Base-by-base conservation (phyloP, 1,284 basidiomycete species). In the Uromyces viciae-fabae region DNA sequence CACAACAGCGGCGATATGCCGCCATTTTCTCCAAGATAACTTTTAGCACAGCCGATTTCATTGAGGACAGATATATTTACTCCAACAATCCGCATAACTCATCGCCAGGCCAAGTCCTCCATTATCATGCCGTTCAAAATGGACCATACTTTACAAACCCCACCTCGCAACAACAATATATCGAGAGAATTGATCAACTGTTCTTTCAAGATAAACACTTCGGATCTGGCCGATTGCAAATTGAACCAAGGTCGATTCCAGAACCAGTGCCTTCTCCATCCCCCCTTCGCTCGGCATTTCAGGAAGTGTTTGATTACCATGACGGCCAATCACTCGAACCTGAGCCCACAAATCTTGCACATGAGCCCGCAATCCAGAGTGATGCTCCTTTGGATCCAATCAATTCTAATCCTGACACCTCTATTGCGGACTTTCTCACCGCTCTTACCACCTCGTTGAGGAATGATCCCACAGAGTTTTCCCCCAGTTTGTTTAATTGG, bases 361-460 rank as follows among this genome's bases (percentile, higher is more conserved):
- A 14, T 33, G 58, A 25, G 25, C 36, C 8, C 7, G 54, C 7
- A 19, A 5, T 56, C 31, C 22, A 28, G 5, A 56, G 5, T 28
- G n/a, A 22, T 22, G n/a, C n/a, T n/a, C n/a, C 79, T 40, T 83
- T 83, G 86, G 5, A 42, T 43, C 64, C 4, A 25, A 40, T 36
- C 22, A 68, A 22, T 25, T 25, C 36, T 36, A 56, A n/a, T 1
- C 8, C 2, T 15, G 52, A 38, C 43, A 11, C 31, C n/a, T 38
- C 71, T 1, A 58, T 58, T 52, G 33, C 54, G 25, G 9, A 17
- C 33, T 73, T 73, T 17, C 25, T 73, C 19, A 19, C 19, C 22
- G 9, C 17, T 1, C 56, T 73, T n/a, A 54, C 71, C 4, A 22
- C 52, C 8, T 38, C 33, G 25, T 46, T 73, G 15, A 46, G 71